A percentile compares a stretch with the other conserved stretches of the same genome.
Evolutionary conservation across 2,329 filamentous ascomycete species (phyloP).

Genomic region (Phyllosticta citrichinensis): DNA sequence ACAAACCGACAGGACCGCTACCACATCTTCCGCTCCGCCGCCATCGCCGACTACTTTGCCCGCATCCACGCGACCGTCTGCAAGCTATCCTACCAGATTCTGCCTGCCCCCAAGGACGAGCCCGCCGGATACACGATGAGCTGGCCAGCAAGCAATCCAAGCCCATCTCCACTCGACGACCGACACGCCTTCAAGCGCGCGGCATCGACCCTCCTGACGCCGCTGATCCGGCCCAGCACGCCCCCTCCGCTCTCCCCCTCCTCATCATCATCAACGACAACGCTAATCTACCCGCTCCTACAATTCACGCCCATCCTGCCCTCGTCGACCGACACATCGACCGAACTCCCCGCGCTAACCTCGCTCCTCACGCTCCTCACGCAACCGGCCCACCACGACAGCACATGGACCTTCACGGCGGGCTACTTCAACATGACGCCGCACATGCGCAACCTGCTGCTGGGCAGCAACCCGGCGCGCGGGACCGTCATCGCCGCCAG

Average conservation of each 20-base stretch:
- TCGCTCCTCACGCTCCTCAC: conserved; percentile 64
- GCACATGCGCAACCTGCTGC: conserved; percentile 66
- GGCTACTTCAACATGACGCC: conserved; percentile 98
- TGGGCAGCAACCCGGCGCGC: conserved; percentile 56
- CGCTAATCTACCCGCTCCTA: conserved; percentile 73
- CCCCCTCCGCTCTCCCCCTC: conserved; percentile 18
- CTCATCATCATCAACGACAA: conserved; percentile 31
- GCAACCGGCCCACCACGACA: conserved; percentile 51
- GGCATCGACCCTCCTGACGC: conserved; percentile 56
- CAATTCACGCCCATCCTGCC: conserved; percentile 79
- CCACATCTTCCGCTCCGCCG: conserved; percentile 72
- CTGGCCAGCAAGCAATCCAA: conserved; percentile 69
- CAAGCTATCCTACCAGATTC: conserved; percentile 70
- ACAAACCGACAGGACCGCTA: conserved; percentile 93
- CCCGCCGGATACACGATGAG: conserved; percentile 43
- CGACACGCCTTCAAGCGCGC: conserved; percentile 59
- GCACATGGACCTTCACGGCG: conserved; percentile 91
- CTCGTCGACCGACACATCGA: conserved; percentile 59
- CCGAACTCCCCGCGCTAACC: conserved; percentile 75
- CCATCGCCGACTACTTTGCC: conserved; percentile 74
- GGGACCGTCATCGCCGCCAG: conserved; percentile 88
- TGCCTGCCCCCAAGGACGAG: conserved; percentile 44
- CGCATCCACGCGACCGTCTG: conserved; percentile 67
- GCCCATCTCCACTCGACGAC: conserved; percentile 62
- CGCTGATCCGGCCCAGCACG: conserved; percentile 50